These are phyloP conservation scores for Yamadazyma songkhlaensis DNA, from an alignment of 1,139 yeast genomes.

Conservation along the genomic window DNA sequence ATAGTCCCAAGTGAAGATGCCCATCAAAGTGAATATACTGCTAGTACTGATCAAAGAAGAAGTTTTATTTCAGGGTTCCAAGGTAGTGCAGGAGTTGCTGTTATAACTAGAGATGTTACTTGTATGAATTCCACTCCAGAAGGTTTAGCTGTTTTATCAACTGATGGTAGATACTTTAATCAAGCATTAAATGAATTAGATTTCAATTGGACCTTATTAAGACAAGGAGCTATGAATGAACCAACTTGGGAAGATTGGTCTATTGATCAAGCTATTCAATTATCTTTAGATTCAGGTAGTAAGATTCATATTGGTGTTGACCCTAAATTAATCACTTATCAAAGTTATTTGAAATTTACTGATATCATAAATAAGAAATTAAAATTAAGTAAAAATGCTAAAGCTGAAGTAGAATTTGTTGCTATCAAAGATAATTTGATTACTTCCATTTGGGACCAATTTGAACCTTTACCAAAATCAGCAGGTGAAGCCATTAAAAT, in stretches of 20 bases:
- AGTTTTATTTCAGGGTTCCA: slow-evolving; percentile 85
- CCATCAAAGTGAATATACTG: slow-evolving; percentile 89
- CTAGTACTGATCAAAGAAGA: slow-evolving; percentile 77
- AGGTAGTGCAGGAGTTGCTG: slow-evolving; percentile 94
- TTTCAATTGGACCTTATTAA: slow-evolving; percentile 81
- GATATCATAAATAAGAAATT: slow-evolving; percentile 18
- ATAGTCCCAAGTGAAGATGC: slow-evolving; percentile 91
- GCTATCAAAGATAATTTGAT: slow-evolving; percentile 70
- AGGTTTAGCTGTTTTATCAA: slow-evolving; percentile 76
- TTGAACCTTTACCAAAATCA: slow-evolving; percentile 48
- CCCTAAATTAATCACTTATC: slow-evolving; percentile 66
- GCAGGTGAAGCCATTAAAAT: slow-evolving; percentile 41
- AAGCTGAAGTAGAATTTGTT: slow-evolving; percentile 54
- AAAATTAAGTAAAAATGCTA: slow-evolving; percentile 17
- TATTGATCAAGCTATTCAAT: slow-evolving; percentile 57
- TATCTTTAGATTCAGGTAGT: slow-evolving; percentile 40
- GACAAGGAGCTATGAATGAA: slow-evolving; percentile 71
- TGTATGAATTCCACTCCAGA: slow-evolving; percentile 57
- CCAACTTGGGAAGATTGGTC: slow-evolving; percentile 92
- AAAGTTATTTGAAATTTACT: slow-evolving; percentile 27
- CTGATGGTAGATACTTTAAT: slow-evolving; percentile 92
- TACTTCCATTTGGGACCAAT: slow-evolving; percentile 68
- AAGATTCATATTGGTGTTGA: slow-evolving; percentile 45
- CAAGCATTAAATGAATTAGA: slow-evolving; percentile 90
- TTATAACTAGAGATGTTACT: slow-evolving; percentile 70